Evolutionary conservation across 306 rosid species (phyloP).

Genomic region (Cicer pinnatifidum): DNA sequence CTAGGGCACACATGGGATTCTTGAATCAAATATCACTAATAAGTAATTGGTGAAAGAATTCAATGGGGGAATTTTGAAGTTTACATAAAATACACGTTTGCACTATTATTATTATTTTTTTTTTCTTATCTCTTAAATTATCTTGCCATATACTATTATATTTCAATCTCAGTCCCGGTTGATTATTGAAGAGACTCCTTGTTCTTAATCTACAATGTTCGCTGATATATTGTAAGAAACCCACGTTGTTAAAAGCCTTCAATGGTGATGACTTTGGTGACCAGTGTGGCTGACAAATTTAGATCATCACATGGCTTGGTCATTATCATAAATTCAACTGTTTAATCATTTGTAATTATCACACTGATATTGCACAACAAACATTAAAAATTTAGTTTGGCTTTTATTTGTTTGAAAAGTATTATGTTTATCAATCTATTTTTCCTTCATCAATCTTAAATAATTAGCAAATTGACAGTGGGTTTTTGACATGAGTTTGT

Average conservation of each 20-base stretch:
- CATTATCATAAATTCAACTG: not conserved
- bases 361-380: not conserved
- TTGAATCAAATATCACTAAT: conserved; percentile 13
- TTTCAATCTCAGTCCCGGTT: not conserved
- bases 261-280: not conserved
- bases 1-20: conserved; percentile 3
- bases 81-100: not conserved
- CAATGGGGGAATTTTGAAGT: not conserved
- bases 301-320: conserved; percentile 7
- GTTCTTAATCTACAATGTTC: not conserved
- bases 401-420: conserved; percentile 24
- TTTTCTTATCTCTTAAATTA: too few relatives aligned
- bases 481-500: not conserved
- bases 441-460: conserved; percentile 3
- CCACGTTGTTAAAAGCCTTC: not conserved
- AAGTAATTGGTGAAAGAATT: conserved; percentile 8
- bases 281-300: not conserved
- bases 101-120: not conserved
- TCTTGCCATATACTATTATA: not conserved
- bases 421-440: conserved; percentile 12
- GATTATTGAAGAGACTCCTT: not conserved
- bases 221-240: not conserved
- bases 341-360: not conserved
- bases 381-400: not conserved
- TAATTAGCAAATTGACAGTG: conserved; percentile 16